Percentiles rank a stretch among this genome's conserved stretches.
Conservation (phyloP, 805 yeast genomes). For the Candida taoyuanica region DNA sequence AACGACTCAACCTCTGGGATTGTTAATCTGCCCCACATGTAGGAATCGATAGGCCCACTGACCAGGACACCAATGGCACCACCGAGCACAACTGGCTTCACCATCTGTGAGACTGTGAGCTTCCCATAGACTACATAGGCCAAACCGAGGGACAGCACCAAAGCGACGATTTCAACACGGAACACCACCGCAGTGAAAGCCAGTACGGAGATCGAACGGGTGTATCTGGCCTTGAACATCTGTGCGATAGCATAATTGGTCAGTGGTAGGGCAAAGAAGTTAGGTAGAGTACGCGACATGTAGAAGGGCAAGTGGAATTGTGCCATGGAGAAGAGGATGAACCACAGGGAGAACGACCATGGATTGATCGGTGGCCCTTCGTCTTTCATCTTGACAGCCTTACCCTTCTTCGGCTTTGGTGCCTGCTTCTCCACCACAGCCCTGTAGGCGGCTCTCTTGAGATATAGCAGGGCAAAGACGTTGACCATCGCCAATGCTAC, state of each 20-base stretch:
- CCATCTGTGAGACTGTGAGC: constrained; percentile 36
- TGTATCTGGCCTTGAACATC: constrained; percentile 42
- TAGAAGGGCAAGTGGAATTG: constrained; percentile 83
- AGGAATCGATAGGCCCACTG: constrained; percentile 58
- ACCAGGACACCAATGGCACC: constrained; percentile 43
- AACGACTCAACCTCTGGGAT: constrained; percentile 77
- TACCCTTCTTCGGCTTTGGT: constrained; percentile 1
- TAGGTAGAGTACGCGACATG: constrained; percentile 84
- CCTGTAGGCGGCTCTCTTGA: constrained; percentile 40
- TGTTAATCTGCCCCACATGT: constrained; percentile 62
- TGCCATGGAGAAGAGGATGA: constrained; percentile 48
- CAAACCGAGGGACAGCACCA: constrained; percentile 46
- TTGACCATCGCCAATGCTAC: constrained; percentile 60
- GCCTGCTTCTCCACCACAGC: constrained; percentile 16
- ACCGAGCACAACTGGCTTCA: constrained; percentile 45
- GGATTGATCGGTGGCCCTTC: constrained; percentile 4
- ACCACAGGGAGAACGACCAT: constrained; percentile 49
- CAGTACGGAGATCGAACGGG: constrained; percentile 46
- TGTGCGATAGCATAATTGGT: constrained; percentile 51
- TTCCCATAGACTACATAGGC: constrained; percentile 43
- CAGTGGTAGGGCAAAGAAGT: constrained; percentile 69
- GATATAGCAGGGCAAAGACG: constrained; percentile 43
- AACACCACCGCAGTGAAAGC: constrained; percentile 64
- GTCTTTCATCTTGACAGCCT: constrained; percentile 5
- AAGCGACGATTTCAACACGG: constrained; percentile 63